Evolutionary conservation across 495 filamentous ascomycete species (phyloP), one percentile per base, ranked within the genome.

Genomic region (Aspergillus nidulans): DNA sequence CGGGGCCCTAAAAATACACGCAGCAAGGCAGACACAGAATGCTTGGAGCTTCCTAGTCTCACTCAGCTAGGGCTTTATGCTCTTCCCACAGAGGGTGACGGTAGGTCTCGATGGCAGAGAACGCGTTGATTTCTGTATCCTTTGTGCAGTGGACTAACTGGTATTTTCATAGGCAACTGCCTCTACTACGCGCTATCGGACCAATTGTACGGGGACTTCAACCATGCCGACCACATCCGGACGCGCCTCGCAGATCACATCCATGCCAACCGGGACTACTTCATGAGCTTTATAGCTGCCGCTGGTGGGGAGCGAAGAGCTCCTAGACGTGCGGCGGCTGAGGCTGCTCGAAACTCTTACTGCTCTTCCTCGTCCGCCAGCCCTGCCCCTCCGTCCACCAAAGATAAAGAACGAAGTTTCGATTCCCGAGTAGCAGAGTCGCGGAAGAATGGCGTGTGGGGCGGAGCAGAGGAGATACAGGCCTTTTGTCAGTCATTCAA

Each of bases 151-250:
- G 51, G 60, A 67, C 59, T 45, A 50, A 60, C 52, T 20, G 25
- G 30, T 15, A 45, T 19, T n/a, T 12, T 19, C 19, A 13, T 58
- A 87, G 85, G 85, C 34, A 87, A 90, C 68, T 91, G 87, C 66
- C 79, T 90, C 25, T 91, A 90, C 67, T 85, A 89, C 67, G 86
- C 88, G 40, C 75, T 90, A 28, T 87, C 84, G 50, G 88, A 91
- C 63, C 88, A 90, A 75, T 63, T 90, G 45, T 86, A 83, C 60
- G 87, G 85, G 34, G 69, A 81, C 57, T 84, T 86, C 61, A 68
- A 70, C 58, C 69, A 80, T 49, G 82, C 83, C 57, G 60, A 67
- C 15, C 72, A 78, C 48, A 84, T 90, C 56, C 87, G 88, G 25
- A 67, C 72, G 16, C 69, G 62, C 26, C 78, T 87, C 1, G 82